Evolutionary conservation across 164 flowering plant species (phyloP).

Genomic region (Amborella trichopoda): DNA sequence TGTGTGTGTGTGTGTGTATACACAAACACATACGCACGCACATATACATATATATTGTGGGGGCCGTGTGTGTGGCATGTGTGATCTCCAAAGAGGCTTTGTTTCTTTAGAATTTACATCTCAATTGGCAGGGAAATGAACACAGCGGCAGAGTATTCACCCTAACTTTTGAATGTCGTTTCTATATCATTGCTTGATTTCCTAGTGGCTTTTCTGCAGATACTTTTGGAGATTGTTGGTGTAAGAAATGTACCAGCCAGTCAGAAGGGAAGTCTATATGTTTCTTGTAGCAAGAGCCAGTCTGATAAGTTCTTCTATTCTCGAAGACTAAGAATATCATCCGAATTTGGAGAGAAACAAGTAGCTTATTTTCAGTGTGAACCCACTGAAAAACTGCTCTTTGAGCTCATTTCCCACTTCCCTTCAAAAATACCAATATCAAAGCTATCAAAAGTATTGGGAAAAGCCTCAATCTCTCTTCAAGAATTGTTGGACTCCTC

Average conservation of each 20-base stretch:
- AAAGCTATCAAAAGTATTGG: conserved; percentile 31
- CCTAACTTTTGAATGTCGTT: no score
- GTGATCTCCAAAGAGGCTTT: no score
- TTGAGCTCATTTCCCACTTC: conserved; percentile 44
- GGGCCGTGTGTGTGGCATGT: no score
- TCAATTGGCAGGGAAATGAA: no score
- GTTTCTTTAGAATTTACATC: no score
- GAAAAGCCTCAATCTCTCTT: conserved; percentile 47
- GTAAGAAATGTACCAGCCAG: conserved; percentile 52
- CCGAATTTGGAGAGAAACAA: conserved; percentile 54
- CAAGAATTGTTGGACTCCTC: conserved; percentile 36
- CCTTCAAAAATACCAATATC: conserved; percentile 27
- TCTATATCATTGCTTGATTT: no score
- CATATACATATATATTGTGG: no score
- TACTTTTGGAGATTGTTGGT: conserved; percentile 61
- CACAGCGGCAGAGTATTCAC: no score
- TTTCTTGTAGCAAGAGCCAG: conserved; percentile 48
- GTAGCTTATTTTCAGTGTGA: conserved; percentile 72
- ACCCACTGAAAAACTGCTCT: conserved; percentile 52
- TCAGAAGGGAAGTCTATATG: conserved; percentile 46
- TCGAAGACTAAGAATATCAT: conserved; percentile 41
- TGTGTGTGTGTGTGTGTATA: no score
- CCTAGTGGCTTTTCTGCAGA: conserved; percentile 40
- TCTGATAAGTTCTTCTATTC: conserved; percentile 50
- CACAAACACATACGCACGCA: no score